phyloP scores from a whole-genome alignment of 139 green algal genomes.

The Chlamydomonas incerta region DNA sequence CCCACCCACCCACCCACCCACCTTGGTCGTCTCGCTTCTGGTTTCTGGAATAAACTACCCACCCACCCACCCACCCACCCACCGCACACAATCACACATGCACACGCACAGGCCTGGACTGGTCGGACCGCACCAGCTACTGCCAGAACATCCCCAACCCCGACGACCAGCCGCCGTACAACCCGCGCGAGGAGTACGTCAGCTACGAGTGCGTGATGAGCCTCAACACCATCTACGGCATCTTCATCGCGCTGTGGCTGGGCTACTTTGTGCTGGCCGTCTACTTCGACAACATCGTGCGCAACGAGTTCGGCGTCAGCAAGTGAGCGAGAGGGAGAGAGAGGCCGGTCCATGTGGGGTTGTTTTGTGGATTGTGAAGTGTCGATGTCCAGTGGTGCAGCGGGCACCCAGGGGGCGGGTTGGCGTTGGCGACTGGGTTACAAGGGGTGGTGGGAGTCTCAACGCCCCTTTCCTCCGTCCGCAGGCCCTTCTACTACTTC shows the following conservation, averaged over 20 bases:
- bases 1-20: too few species aligned
- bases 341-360: neutral
- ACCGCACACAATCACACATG: conserved; percentile 30
- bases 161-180: conserved; percentile 48
- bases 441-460: too few species aligned
- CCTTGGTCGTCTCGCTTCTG: too few species aligned
- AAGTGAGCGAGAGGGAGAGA: conserved; percentile 2
- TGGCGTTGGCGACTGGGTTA: too few species aligned
- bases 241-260: conserved; percentile 63
- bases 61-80: neutral
- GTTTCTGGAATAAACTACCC: too few species aligned
- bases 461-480: too few species aligned
- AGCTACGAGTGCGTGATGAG: conserved; percentile 80
- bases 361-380: neutral
- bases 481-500: conserved; percentile 69
- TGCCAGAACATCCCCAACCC: conserved; percentile 61
- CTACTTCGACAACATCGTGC: conserved; percentile 94
- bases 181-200: conserved; percentile 61
- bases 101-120: conserved; percentile 53
- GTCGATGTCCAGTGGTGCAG: too few species aligned
- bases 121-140: conserved; percentile 68
- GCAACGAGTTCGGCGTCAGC: conserved; percentile 73
- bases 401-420: too few species aligned
- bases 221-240: conserved; percentile 62
- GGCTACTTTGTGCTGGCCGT: conserved; percentile 83